Percentiles rank a stretch among this genome's conserved stretches.
Conservation (phyloP, 129 eudicot species). For the Daucus carota region DNA sequence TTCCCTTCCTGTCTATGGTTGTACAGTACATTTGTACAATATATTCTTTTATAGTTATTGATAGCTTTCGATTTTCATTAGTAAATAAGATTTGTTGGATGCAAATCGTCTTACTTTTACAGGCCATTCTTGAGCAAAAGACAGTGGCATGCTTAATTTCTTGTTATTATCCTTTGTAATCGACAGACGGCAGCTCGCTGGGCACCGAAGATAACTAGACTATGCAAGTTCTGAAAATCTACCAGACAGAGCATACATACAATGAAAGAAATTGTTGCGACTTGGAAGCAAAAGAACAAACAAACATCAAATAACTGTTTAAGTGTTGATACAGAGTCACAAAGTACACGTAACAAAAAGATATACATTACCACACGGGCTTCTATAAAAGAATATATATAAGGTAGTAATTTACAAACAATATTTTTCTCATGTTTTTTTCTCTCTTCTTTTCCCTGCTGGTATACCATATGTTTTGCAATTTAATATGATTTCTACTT, state of each 20-base stretch:
- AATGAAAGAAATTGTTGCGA: background rate
- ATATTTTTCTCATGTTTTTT: background rate
- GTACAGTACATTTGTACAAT: too few relatives aligned
- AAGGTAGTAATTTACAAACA: background rate
- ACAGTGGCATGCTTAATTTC: too few relatives aligned
- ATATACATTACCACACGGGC: background rate
- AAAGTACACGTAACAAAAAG: background rate
- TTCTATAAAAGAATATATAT: background rate
- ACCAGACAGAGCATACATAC: background rate
- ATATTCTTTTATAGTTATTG: too few relatives aligned
- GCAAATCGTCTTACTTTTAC: too few relatives aligned
- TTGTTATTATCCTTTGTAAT: too few relatives aligned
- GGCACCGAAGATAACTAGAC: too few relatives aligned
- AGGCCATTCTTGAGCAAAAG: too few relatives aligned
- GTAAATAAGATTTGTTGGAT: too few relatives aligned
- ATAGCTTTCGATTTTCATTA: too few relatives aligned
- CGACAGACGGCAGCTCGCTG: too few relatives aligned
- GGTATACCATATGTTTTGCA: conserved; percentile 10
- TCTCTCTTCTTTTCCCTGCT: background rate
- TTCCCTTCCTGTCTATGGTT: too few relatives aligned
- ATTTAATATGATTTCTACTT: conserved; percentile 22
- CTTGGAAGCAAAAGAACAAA: background rate
- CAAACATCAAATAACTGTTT: background rate
- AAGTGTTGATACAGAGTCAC: too few relatives aligned
- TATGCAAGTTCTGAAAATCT: background rate